Evolutionary conservation across 495 filamentous ascomycete species (phyloP), one percentile per base, ranked within the genome.

Genomic region (Penicillium canariense): DNA sequence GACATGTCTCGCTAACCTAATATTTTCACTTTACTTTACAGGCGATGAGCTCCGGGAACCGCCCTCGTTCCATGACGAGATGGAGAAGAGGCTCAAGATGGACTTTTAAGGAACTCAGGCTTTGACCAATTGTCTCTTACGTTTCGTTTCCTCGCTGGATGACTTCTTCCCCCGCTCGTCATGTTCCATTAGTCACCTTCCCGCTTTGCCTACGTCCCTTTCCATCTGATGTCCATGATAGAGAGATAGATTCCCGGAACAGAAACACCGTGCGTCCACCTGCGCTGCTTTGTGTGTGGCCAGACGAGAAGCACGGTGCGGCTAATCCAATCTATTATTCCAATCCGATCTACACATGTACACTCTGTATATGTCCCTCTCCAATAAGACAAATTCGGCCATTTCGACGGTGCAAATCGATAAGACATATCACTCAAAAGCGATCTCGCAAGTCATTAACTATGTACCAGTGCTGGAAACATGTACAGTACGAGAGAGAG

Each of bases 11-110:
- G 30, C 48, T 60, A 44, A 52, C 48, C n/a, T 54, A 1, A 3
- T 10, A 20, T 18, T 58, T 45, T 20, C 4, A 27, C 39, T 60
- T 48, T 54, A 34, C 54, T 62, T 27, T 32, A 1, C 74, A 89
- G 77, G 89, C 81, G 73, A 81, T 69, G 75, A 84, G 48, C 70
- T 79, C 57, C 70, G 86, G 55, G 81, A 83, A 53, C 69, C 81
- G 14, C 82, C 87, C 27, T 72, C 84, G 47, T 85, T 96, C 68
- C 91, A 96, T 54, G 84, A 87, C 56, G 93, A 97, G 83, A 92
- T 97, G 86, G 93, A 97, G 86, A 80, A 83, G 73, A 86, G 88
- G 76, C 68, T 96, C 69, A 79, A 79, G 72, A 89, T 91, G 85
- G 81, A 83, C 52, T 86, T 78, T 76, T 85, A 77, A 63, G 26